Base-by-base conservation (phyloP, 2,329 filamentous ascomycete species). In the Aplosporella prunicola region DNA sequence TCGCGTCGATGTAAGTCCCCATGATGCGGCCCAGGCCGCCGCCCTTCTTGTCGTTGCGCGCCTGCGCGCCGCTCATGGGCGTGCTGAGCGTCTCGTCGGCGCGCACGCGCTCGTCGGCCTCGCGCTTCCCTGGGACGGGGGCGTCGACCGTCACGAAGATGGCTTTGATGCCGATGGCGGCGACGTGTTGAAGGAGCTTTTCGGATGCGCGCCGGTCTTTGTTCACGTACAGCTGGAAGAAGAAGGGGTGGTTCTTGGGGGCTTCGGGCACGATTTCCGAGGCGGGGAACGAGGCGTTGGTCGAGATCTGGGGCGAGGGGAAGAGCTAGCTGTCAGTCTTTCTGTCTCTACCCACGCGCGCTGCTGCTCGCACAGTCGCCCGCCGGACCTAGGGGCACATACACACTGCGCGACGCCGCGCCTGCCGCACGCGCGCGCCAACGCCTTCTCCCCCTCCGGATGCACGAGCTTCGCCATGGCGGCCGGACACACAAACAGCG, bases 161-260 rank as follows among this genome's bases (percentile, higher is more conserved):
- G 5, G 66, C 72, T 39, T 66, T 64, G 9, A 71, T 62, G 2
- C 71, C 69, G 2, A 64, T 51, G 51, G 55, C 1, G 70, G 69
- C 14, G 65, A 53, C 9, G 49, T 53, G 2, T n/a, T n/a, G n/a
- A n/a, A 80, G 52, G 1, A 77, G 53, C 2, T 53, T 52, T 46
- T 68, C 67, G 9, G 71, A 69, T 40, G 72, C 69, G 7, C 51
- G 39, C 0, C 72, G 62, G 43, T 76, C 62, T 46, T 69, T 71
- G 53, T 78, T 69, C 34, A 78, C 71, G 47, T 80, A 80, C 5
- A 80, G 61, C 51, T 79, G 75, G 49, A 77, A 76, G 60, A 76
- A 74, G 38, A 69, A 56, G 5, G 55, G 53, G 35, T 53, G 53
- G 14, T 43, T 9, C 9, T 32, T 20, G 8, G 43, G 43, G 10